Percentiles rank a stretch among this genome's conserved stretches.
Conservation (phyloP, 73 alveolate genomes). For the Paramecium pentaurelia region DNA sequence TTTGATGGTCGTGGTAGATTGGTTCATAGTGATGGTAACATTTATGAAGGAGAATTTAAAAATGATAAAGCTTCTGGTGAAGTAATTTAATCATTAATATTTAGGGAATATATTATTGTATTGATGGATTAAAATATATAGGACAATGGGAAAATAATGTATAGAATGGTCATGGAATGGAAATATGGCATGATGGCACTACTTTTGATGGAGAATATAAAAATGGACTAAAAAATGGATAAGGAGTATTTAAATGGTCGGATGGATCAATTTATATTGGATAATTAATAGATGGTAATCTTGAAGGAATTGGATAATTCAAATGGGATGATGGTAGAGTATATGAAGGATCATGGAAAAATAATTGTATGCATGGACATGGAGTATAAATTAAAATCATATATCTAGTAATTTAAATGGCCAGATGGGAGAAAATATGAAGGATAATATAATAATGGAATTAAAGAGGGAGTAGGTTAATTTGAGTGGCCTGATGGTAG, state of each 20-base stretch:
- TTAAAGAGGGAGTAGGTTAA: constrained; percentile 70
- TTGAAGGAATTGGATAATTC: background rate
- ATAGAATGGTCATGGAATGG: constrained; percentile 50
- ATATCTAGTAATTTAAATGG: constrained; percentile 50
- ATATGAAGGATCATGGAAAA: constrained; percentile 69
- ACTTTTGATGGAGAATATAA: background rate
- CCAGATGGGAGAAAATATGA: constrained; percentile 71
- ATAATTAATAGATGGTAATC: background rate
- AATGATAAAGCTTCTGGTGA: constrained; percentile 4
- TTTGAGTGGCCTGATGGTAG: constrained; percentile 86
- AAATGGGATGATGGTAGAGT: constrained; percentile 64
- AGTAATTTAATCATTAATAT: background rate
- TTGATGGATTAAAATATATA: background rate
- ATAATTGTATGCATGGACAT: constrained; percentile 53
- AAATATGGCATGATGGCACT: background rate
- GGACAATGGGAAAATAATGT: constrained; percentile 61
- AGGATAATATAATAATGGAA: constrained; percentile 73
- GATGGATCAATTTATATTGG: background rate
- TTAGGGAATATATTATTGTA: background rate
- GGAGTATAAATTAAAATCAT: background rate
- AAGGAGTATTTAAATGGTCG: background rate
- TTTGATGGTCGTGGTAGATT: constrained; percentile 15
- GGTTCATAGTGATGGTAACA: background rate
- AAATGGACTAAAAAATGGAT: background rate
- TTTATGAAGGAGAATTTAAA: constrained; percentile 58